A percentile compares a stretch with the other conserved stretches of the same genome.
phyloP scores from a whole-genome alignment of 129 eudicot genomes.

The Chrysanthemum lavandulifolium region DNA sequence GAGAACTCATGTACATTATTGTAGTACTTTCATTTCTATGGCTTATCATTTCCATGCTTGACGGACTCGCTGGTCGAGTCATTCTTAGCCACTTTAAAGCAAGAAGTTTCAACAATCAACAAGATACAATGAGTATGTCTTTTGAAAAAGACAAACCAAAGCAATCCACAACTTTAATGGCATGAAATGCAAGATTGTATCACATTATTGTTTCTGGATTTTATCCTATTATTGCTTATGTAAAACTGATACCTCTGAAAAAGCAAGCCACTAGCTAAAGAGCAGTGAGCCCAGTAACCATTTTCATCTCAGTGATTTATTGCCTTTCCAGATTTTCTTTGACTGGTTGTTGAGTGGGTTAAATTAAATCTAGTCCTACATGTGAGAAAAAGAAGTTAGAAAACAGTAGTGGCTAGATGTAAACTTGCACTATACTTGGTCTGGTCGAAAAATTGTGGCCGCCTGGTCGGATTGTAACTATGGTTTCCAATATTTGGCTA shows the following conservation, averaged over 20 bases:
- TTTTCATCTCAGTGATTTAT: not conserved
- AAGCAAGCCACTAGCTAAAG: not conserved
- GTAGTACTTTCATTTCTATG: not conserved
- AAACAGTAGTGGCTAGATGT: not conserved
- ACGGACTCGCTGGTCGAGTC: not conserved
- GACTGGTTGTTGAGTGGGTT: not conserved
- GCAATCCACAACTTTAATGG: not conserved
- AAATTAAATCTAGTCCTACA: not conserved
- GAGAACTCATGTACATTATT: not conserved
- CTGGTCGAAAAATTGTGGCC: too few relatives aligned
- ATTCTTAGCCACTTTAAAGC: not conserved
- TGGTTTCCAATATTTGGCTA: too few relatives aligned
- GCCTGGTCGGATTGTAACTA: too few relatives aligned
- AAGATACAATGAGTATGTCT: not conserved
- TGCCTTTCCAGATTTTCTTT: not conserved
- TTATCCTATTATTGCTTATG: not conserved
- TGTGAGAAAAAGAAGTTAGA: not conserved
- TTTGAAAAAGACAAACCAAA: not conserved
- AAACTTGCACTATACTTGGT: too few relatives aligned
- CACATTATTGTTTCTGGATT: not conserved
- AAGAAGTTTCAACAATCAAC: not conserved
- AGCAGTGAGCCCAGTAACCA: constrained; percentile 9
- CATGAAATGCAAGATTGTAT: not conserved
- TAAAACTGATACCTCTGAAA: not conserved
- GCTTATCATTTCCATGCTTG: not conserved